phyloP scores from a whole-genome alignment of 192 early-diverging fungal species.

The Linnemannia zychae region DNA sequence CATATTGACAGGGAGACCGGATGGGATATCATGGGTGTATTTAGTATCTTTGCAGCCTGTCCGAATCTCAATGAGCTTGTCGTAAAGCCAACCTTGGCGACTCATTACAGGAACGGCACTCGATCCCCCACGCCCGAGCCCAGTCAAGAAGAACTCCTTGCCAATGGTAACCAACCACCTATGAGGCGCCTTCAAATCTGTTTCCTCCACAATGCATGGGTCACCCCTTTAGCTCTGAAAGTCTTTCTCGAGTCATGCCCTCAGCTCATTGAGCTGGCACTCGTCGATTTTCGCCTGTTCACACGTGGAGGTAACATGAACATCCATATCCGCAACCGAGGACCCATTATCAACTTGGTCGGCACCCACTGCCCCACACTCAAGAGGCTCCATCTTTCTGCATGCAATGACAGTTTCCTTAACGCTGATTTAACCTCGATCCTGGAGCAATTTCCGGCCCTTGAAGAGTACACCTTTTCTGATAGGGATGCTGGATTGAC shows the following conservation, averaged over 20 bases:
- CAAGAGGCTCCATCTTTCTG: background rate
- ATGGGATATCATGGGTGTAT: background rate
- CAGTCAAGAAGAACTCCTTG: background rate
- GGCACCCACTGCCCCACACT: background rate
- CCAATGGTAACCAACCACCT: background rate
- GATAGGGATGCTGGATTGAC: background rate
- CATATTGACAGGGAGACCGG: background rate
- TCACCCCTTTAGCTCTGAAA: background rate
- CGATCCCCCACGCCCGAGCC: too few relatives aligned
- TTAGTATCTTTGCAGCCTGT: background rate
- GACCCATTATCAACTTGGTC: background rate
- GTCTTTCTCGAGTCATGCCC: background rate
- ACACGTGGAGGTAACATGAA: background rate
- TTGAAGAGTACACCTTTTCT: background rate
- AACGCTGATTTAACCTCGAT: background rate
- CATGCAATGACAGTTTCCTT: background rate
- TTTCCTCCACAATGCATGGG: background rate
- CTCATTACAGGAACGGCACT: background rate
- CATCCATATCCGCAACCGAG: background rate
- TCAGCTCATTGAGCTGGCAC: background rate
- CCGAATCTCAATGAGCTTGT: background rate
- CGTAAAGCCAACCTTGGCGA: background rate
- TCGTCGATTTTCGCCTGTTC: background rate
- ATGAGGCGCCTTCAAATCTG: background rate
- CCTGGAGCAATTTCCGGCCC: background rate